Evolutionary conservation across 73 alveolate species (phyloP), one percentile per base, ranked within the genome.

Genomic region (Symbiodinium pilosum): DNA sequence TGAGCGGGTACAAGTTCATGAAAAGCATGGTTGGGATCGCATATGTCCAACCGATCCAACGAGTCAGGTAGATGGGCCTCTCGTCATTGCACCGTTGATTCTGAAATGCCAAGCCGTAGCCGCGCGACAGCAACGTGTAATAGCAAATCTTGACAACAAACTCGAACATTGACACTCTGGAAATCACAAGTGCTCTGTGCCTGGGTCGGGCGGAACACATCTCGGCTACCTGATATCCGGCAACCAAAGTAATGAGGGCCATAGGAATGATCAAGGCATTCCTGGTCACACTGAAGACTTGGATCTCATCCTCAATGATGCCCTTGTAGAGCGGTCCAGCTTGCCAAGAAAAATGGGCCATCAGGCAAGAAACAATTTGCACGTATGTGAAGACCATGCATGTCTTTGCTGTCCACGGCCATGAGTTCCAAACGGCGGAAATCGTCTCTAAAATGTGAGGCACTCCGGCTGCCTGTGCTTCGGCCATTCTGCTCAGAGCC

Each of bases 51-150:
- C 94, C 94, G 11, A 39, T 41, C 44, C 43, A 87, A 34, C 94
- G 94, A 38, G 94, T 87, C 44, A 51, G 86, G 73, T 87, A 87
- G 86, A 87, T 54, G 28, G 94, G 94, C 85, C 94, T 26, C n/a
- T 56, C 39, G 64, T 87, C 94, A 32, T 30, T 39, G 39, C 59
- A 5, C 42, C 94, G 56, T 54, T 87, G 94, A 39, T 87, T 87
- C 86, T 39, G 69, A 87, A 87, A 87, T 8, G 94, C 86, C 68
- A 87, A 87, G 86, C 94, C 94, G 26, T 56, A 40, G n/a, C 85
- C 85, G 42, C 94, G 94, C 18, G 94, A 87, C 84, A 87, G 94
- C 64, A 87, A 28, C 39, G 94, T 87, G 94, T 87, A 87, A 68
- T 87, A 56, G 73, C 86, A 54, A 81, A 87, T 56, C 86, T 87